phyloP scores from a whole-genome alignment of 129 eudicot species.

The Deinandra increscens region DNA sequence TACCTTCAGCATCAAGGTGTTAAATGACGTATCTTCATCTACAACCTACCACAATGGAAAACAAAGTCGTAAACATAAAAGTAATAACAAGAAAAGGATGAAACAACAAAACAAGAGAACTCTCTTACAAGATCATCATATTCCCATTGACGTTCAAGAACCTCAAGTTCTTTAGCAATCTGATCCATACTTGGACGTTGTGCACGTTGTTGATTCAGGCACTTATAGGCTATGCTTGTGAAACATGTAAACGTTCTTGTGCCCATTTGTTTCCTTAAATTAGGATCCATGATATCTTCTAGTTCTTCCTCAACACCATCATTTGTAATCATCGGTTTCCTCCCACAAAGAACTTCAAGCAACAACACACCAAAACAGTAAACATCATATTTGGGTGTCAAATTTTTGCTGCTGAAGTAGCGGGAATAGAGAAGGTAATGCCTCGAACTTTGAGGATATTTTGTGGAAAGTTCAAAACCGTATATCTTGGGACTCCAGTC shows the following conservation, averaged over 20 bases:
- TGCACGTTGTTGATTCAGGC: not conserved
- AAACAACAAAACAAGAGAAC: not conserved
- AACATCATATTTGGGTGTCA: constrained; percentile 1
- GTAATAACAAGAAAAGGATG: not conserved
- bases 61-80: not conserved
- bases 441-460: not conserved
- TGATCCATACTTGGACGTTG: constrained; percentile 3
- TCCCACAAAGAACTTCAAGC: not conserved
- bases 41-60: not conserved
- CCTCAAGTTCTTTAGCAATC: not conserved
- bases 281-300: not conserved
- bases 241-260: not conserved
- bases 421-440: not conserved
- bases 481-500: not conserved
- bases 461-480: not conserved
- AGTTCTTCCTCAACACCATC: not conserved
- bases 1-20: not conserved
- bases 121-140: not conserved
- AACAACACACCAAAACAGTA: not conserved
- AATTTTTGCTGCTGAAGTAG: not conserved
- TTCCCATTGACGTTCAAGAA: not conserved
- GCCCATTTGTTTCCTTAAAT: not conserved
- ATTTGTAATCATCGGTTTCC: not conserved
- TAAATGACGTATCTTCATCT: not conserved
- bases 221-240: not conserved